Base-by-base conservation (phyloP, 2,329 filamentous ascomycete species). In the Xylariaceae sp. region DNA sequence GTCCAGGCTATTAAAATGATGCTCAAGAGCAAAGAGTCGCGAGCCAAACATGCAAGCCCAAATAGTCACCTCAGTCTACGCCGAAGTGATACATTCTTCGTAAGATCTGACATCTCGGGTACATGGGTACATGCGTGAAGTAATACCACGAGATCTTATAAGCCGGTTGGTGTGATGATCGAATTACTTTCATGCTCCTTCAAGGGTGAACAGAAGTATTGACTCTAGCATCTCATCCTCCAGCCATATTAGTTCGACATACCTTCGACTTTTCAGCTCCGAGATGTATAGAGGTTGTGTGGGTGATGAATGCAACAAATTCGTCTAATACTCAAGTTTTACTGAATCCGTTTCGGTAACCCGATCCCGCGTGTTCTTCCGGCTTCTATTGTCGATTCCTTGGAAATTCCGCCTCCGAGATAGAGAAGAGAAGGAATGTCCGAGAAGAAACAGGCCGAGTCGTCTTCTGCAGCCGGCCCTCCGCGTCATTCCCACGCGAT, bases 361-460 rank as follows among this genome's bases (percentile, higher is more conserved):
- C 22, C 22, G 22, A 28, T 28, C 22, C 22, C 4, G 22, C 7
- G 22, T 28, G 22, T 5, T 7, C 7, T 28, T 28, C 22, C 22
- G 22, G 22, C 22, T 17, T 13, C 14, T 38, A 42, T 43, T 48
- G 43, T 38, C 47, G 34, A 31, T 22, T 28, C 22, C 46, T 47
- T 42, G 42, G 42, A 34, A 51, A 55, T 43, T 51, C 50, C 31
- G 36, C 44, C 45, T 41, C 52, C 22, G 7, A 28, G 7, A 54
- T 16, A 54, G 34, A 45, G 46, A 50, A 45, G 46, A 50, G 42
- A 51, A 60, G 56, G 60, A 60, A 76, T 75, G 73, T 68, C 73
- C 56, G 73, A 77, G 57, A 73, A 72, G 61, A 78, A 75, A 64
- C 68, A 68, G 60, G 68, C 73, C 49, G 75, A 77, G 63, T 69